phyloP scores from a whole-genome alignment of 805 yeast species.

The Starmerella apicola region DNA sequence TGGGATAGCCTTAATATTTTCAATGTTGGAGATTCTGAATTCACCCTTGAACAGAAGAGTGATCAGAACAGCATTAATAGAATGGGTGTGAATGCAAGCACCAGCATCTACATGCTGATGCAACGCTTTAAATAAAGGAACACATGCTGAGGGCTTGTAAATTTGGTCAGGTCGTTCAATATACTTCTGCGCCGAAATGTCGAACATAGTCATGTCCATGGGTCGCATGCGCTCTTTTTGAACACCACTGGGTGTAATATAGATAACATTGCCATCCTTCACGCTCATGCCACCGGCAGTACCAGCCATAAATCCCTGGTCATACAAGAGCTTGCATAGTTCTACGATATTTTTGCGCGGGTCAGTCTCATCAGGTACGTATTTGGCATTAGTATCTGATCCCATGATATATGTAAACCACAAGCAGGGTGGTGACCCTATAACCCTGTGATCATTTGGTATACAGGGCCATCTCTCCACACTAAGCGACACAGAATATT shows the following conservation, averaged over 20 bases:
- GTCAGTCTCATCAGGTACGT: slow-evolving; percentile 39
- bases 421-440: too few relatives aligned
- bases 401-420: slow-evolving; percentile 18
- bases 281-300: slow-evolving; percentile 94
- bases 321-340: slow-evolving; percentile 62
- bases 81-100: slow-evolving; percentile 91
- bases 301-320: slow-evolving; percentile 85
- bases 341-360: slow-evolving; percentile 82
- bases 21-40: slow-evolving; percentile 67
- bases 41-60: slow-evolving; percentile 41
- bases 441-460: too few relatives aligned
- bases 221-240: slow-evolving; percentile 84
- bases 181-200: slow-evolving; percentile 39
- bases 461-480: too few relatives aligned
- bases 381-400: slow-evolving; percentile 20
- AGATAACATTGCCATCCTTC: slow-evolving; percentile 42
- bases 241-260: slow-evolving; percentile 89
- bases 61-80: slow-evolving; percentile 75
- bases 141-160: slow-evolving; percentile 85
- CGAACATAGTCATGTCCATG: slow-evolving; percentile 66
- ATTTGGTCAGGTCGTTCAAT: slow-evolving; percentile 43
- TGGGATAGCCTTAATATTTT: slow-evolving; percentile 89
- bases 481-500: too few relatives aligned
- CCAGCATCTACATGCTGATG: slow-evolving; percentile 61
- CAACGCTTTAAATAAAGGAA: slow-evolving; percentile 73